Evolutionary conservation across 495 filamentous ascomycete species (phyloP), one percentile per base, ranked within the genome.

Genomic region (Penicillium waksmanii): DNA sequence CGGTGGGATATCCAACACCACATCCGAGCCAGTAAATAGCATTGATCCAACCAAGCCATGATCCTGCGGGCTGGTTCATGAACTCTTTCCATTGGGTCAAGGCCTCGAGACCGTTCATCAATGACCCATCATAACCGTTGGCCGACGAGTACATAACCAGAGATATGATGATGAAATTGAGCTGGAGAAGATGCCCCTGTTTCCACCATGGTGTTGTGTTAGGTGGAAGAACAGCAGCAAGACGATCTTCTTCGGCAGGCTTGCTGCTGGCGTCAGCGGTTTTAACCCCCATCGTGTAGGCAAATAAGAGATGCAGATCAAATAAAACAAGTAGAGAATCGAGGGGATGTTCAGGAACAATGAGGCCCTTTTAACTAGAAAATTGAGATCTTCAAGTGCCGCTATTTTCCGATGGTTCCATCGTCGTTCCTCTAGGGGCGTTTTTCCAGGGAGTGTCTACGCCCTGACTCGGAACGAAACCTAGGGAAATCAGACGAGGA

Each of bases 1-100:
- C 83, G 17, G 84, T 64, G 31, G 85, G 85, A 53, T 87, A 85
- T 18, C 83, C 83, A 53, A 77, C 73, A 56, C 86, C 77, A 62
- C 77, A 81, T 63, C 85, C 86, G 49, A 88, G 83, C 67, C 82
- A 85, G 76, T 88, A 85, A 62, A 89, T 80, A 13, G 56, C 60
- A 19, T 60, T 85, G 40, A 91, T 79, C 46, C 86, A 81, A 66
- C 86, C 87, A 21, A 87, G 80, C 64, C 72, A 69, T 7, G 80
- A 73, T 5, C 82, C 83, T 12, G 73, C 54, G 1, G 87, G 87
- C 58, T 82, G 52, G 11, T 72, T 18, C 66, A 77, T 70, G 58
- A 74, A 77, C 0, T 7, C 49, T 25, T 70, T 65, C 73, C 73
- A 77, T 57, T 72, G 70, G 13, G 66, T 57, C 38, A 77, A 61